Base-by-base conservation (phyloP, 345 rosid genomes). In the Brassica nigra region DNA sequence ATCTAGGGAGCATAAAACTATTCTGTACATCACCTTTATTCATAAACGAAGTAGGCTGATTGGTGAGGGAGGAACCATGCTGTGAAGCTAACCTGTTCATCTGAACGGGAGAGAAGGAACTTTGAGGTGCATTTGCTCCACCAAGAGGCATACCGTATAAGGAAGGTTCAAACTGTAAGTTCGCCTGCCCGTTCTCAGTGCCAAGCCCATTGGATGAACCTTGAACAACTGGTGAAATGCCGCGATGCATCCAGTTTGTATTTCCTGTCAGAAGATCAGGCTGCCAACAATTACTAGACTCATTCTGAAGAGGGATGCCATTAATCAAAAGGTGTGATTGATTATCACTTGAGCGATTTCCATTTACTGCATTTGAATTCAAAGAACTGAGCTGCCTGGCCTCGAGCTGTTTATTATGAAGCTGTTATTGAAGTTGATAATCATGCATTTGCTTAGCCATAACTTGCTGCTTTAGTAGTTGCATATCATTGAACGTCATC, bases 401-500 rank as follows among this genome's bases (percentile, higher is more conserved):
- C 68, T 90, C 91, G 74, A 81, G 71, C 62, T 85, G 90, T 65
- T 86, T 86, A 78, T 86, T 88, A 69, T 84, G 86, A 75, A 87
- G 80, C 15, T 87, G 88, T 71, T 87, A 88, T 84, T 88, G 97
- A 77, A 93, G 86, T 79, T 93, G 98, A 68, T 86, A 78, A 47
- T 91, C 96, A 67, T 91, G 96, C 83, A 91, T 83, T 84, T 93
- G 92, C 85, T 86, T 93, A 37, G 79, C 72, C 86, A 93, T 87
- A 65, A 85, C 73, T 68, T 91, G 90, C 73, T 95, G 93, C 80
- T 93, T 97, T 44, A 91, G 49, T 27, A 95, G 83, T 81, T 90
- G 97, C 91, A 90, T 81, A 62, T 91, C 99, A 81, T 71, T 84
- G 75, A 84, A 80, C 76, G 89, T 91, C 31, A 87, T 80, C 79